Evolutionary conservation across 208 protist species (phyloP).

Genomic region (Endotrypanum monterogeii): DNA sequence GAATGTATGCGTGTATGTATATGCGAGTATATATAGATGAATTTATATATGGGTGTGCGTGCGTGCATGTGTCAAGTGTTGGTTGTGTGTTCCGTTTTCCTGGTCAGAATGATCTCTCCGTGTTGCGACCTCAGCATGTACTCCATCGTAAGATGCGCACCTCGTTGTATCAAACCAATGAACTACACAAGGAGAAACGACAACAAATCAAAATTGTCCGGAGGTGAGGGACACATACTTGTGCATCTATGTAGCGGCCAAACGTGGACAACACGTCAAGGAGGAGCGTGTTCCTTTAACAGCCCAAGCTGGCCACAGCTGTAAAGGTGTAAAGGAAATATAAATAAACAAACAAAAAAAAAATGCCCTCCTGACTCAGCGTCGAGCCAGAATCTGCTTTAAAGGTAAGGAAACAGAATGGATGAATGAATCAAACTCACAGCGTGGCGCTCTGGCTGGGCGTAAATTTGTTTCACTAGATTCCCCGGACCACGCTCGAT

Average conservation of each 20-base stretch:
- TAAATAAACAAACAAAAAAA: no score
- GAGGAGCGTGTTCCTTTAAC: not conserved
- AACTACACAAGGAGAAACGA: not conserved
- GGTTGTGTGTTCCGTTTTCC: not conserved
- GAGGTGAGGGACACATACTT: not conserved
- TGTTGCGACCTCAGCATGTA: not conserved
- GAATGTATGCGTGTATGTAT: not conserved
- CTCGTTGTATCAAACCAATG: not conserved
- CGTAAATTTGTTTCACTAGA: conserved; percentile 51
- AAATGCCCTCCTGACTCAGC: conserved; percentile 7
- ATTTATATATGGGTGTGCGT: conserved; percentile 10
- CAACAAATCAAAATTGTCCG: not conserved
- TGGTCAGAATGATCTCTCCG: no score
- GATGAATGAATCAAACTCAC: conserved; percentile 44
- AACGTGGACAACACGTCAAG: not conserved
- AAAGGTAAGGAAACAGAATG: conserved; percentile 29
- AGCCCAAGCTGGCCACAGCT: not conserved
- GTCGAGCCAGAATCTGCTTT: conserved; percentile 26
- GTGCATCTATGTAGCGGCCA: not conserved
- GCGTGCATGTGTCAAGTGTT: not conserved
- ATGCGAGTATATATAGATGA: not conserved
- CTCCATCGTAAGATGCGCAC: not conserved
- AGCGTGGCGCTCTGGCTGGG: conserved; percentile 30
- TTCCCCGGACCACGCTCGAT: conserved; percentile 25
- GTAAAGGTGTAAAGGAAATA: no score